Base-by-base conservation (phyloP, 1,284 basidiomycete species). In the Sanguinoderma infundibulare region DNA sequence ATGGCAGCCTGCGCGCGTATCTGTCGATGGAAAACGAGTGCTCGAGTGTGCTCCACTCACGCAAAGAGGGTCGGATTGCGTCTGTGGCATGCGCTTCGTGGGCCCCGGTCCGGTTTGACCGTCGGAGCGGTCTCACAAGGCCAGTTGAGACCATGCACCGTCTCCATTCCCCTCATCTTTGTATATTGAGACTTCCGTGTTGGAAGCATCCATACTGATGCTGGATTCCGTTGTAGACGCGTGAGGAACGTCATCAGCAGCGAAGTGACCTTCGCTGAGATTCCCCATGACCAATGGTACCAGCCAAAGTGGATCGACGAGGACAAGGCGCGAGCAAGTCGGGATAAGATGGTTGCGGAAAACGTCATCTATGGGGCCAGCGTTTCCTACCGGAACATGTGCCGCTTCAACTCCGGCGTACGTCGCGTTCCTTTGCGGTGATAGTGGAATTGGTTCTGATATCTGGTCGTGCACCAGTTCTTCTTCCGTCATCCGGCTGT, bases 301-400 rank as follows among this genome's bases (percentile, higher is more conserved):
- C 95, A 97, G 72, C 95, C 96, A 1, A 79, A 84, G 44, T 94
- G 86, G 84, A 92, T 95, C 66, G 87, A 95, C 69, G 92, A 96
- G 76, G 82, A 82, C 4, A 87, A 83, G 67, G 96, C 96, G 0
- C 82, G 77, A 0, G 82, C 80, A 24, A 79, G 87, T 15, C 82
- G 95, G 54, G 82, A 89, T 42, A 78, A 88, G 50, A 94, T 97
- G 91, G 81, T 85, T 15, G 80, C 82, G 68, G 81, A 94, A 56
- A 83, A 87, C 62, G 91, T 98, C 66, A 95, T 96, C 56, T 98
- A 98, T 67, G 96, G 94, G 68, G 92, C 91, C 80, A 79, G 73
- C 73, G 70, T 14, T 44, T 57, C 61, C 15, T 81, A 81, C 57
- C 73, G 79, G 12, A 79, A 81, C 59, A 79, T 87, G 84, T 89